Percentiles rank a stretch among this genome's conserved stretches.
Conservation (phyloP, 257 asterid species). For the Cordia subcordata region DNA sequence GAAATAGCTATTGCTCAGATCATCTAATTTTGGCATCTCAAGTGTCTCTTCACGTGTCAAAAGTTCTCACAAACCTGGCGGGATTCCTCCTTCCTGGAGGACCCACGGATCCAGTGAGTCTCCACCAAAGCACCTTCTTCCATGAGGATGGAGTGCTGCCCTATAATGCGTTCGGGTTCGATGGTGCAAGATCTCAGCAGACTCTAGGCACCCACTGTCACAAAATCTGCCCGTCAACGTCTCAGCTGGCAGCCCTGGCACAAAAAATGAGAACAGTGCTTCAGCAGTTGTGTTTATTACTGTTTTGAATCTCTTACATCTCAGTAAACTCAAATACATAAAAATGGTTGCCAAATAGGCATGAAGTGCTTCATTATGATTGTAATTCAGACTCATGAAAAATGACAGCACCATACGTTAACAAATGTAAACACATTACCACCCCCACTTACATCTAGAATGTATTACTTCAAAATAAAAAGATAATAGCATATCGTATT, state of each 20-base stretch:
- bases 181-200: slow-evolving; percentile 84
- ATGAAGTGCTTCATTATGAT: too few species aligned
- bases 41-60: slow-evolving; percentile 80
- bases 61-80: slow-evolving; percentile 77
- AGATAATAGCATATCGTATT: too few species aligned
- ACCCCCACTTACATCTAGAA: too few species aligned
- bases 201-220: slow-evolving; percentile 84
- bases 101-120: slow-evolving; percentile 84
- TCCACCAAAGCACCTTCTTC: too few species aligned
- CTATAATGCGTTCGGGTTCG: slow-evolving; percentile 95
- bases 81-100: slow-evolving; percentile 99
- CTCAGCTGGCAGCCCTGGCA: slow-evolving; percentile 88
- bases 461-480: too few species aligned
- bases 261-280: neutral
- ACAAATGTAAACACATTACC: too few species aligned
- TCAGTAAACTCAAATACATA: too few species aligned
- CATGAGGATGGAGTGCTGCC: slow-evolving; percentile 86
- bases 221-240: slow-evolving; percentile 76
- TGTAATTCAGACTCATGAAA: too few species aligned
- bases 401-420: too few species aligned
- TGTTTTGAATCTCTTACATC: neutral
- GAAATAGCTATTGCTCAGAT: slow-evolving; percentile 68
- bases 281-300: slow-evolving; percentile 10
- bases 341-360: too few species aligned
- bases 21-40: slow-evolving; percentile 88